Conservation (phyloP, 352 stramenopile species). For the Stramenopiles sp. region DNA sequence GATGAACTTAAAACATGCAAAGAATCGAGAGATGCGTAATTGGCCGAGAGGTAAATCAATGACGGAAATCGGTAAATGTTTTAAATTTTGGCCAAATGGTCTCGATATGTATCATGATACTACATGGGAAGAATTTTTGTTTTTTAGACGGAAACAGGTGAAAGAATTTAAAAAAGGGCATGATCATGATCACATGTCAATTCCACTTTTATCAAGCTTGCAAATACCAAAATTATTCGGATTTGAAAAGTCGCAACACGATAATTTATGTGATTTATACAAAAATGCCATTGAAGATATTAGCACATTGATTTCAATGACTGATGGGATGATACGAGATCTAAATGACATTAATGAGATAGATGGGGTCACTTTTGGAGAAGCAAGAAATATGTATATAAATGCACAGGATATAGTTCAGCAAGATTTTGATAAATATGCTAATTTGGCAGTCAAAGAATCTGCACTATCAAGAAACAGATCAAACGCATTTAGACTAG, state of each 20-base stretch:
- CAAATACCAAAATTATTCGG: not conserved
- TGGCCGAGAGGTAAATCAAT: not conserved
- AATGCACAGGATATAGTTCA: not conserved
- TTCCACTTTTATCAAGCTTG: not conserved
- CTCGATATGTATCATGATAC: not conserved
- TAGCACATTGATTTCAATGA: not conserved
- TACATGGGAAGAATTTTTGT: not conserved
- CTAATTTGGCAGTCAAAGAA: not conserved
- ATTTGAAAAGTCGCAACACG: not conserved
- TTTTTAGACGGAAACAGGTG: not conserved
- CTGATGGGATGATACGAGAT: not conserved
- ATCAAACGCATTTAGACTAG: not conserved
- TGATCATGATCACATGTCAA: not conserved
- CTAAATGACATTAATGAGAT: not conserved
- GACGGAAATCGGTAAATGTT: not conserved
- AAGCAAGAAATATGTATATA: not conserved
- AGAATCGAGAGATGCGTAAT: not conserved
- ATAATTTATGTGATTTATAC: not conserved
- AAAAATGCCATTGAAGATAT: not conserved
- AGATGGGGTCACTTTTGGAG: not conserved
- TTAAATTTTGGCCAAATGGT: not conserved
- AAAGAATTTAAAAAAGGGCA: constrained; percentile 2
- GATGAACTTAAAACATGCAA: not conserved
- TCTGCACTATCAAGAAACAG: not conserved
- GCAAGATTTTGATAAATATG: not conserved